These are phyloP conservation scores for Podospora anserina DNA, from an alignment of 495 filamentous ascomycete species.

Conservation along the genomic window DNA sequence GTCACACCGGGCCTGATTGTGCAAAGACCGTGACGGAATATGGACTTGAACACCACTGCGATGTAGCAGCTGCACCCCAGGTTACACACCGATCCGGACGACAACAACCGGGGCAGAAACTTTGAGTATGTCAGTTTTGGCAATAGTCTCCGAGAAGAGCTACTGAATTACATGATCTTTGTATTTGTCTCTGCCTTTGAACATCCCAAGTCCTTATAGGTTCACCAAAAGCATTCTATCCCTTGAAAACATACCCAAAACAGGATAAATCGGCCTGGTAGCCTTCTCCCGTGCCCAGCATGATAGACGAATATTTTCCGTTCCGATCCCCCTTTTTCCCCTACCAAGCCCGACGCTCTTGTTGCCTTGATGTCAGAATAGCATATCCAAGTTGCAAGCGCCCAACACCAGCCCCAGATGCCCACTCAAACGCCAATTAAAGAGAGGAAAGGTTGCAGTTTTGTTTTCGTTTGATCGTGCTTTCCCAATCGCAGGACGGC, in stretches of 20 bases:
- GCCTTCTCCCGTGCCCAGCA: neutral
- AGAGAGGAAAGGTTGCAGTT: neutral
- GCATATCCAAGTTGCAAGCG: neutral
- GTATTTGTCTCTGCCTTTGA: no score
- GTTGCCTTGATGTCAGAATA: neutral
- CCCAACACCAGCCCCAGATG: neutral
- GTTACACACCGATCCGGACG: neutral
- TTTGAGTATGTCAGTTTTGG: neutral
- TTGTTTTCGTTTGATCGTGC: constrained; percentile 22
- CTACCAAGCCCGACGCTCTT: neutral
- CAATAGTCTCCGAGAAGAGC: neutral
- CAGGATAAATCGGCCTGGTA: neutral
- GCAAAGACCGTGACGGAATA: neutral
- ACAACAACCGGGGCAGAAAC: neutral
- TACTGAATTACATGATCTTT: no score
- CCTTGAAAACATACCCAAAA: no score
- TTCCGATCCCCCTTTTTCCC: neutral
- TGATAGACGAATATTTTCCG: neutral
- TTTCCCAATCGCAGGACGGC: constrained; percentile 23
- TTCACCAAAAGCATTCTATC: no score
- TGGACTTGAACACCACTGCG: neutral
- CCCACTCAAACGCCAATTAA: neutral
- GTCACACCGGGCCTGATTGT: neutral
- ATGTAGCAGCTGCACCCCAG: neutral
- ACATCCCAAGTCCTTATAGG: no score